phyloP scores from a whole-genome alignment of 1,284 basidiomycete species.

The Papiliotrema nemorosa region DNA sequence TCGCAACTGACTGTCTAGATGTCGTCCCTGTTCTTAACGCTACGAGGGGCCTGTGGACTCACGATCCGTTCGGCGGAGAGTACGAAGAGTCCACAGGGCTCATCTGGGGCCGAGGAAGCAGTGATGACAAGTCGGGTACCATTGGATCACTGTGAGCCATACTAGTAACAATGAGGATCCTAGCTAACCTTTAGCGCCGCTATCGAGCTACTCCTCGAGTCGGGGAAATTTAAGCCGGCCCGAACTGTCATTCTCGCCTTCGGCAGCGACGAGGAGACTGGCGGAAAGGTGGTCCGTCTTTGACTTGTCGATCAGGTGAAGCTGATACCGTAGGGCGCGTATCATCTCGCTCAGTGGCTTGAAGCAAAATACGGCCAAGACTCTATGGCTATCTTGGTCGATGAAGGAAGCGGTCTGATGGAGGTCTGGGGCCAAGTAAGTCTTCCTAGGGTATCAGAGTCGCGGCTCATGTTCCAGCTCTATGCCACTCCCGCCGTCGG shows the following conservation, averaged over 20 bases:
- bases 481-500: slow-evolving; percentile 57
- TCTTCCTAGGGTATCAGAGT: slow-evolving; percentile 24
- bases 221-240: slow-evolving; percentile 53
- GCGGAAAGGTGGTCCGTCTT: slow-evolving; percentile 50
- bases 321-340: slow-evolving; percentile 55
- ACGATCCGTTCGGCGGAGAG: slow-evolving; percentile 63
- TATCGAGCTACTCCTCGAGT: slow-evolving; percentile 57
- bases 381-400: slow-evolving; percentile 60
- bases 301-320: neutral
- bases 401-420: slow-evolving; percentile 41
- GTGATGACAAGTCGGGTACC: slow-evolving; percentile 62
- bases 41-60: slow-evolving; percentile 57
- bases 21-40: slow-evolving; percentile 59
- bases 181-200: slow-evolving; percentile 49
- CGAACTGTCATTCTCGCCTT: slow-evolving; percentile 61
- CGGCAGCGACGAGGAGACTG: slow-evolving; percentile 68
- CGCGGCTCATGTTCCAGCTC: slow-evolving; percentile 46
- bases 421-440: slow-evolving; percentile 24
- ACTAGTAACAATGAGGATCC: neutral
- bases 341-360: slow-evolving; percentile 54
- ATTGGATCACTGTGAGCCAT: slow-evolving; percentile 56
- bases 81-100: slow-evolving; percentile 55
- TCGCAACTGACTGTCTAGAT: too few species aligned
- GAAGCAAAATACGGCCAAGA: slow-evolving; percentile 59
- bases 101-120: slow-evolving; percentile 62